Evolutionary conservation across 2,329 filamentous ascomycete species (phyloP).

Genomic region (Nemania sp.): DNA sequence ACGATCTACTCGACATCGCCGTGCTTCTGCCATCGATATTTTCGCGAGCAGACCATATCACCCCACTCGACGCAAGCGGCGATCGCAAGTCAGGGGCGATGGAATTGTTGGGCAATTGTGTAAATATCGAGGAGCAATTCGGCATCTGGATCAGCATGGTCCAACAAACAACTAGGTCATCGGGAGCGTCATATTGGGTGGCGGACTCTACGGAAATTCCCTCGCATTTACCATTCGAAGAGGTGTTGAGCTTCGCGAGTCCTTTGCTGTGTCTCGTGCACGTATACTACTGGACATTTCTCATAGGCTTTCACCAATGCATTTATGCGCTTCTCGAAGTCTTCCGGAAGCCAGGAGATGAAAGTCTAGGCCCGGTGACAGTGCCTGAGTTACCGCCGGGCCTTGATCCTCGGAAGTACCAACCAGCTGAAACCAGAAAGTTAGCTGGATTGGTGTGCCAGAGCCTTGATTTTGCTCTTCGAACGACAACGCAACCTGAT

Average conservation of each 20-base stretch:
- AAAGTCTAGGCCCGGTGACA: slow-evolving; percentile 54
- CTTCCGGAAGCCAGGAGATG: slow-evolving; percentile 59
- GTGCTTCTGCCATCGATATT: slow-evolving; percentile 62
- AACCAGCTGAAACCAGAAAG: slow-evolving; percentile 55
- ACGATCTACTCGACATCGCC: slow-evolving; percentile 65
- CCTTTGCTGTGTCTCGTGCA: slow-evolving; percentile 60
- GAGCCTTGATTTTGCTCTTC: slow-evolving; percentile 61
- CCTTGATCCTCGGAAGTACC: slow-evolving; percentile 58
- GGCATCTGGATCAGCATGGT: slow-evolving; percentile 59
- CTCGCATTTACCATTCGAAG: slow-evolving; percentile 58
- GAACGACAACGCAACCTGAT: slow-evolving; percentile 52
- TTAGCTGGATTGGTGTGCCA: slow-evolving; percentile 64
- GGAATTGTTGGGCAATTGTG: slow-evolving; percentile 61
- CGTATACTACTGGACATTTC: slow-evolving; percentile 66
- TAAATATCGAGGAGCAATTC: slow-evolving; percentile 62
- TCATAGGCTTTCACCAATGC: slow-evolving; percentile 62
- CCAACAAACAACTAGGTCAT: slow-evolving; percentile 39
- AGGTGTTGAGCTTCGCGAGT: slow-evolving; percentile 60
- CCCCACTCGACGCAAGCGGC: slow-evolving; percentile 55
- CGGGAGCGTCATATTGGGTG: slow-evolving; percentile 56
- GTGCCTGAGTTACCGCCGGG: slow-evolving; percentile 55
- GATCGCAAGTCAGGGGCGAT: slow-evolving; percentile 60
- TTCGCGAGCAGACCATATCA: slow-evolving; percentile 58
- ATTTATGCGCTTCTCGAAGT: slow-evolving; percentile 59
- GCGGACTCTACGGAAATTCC: slow-evolving; percentile 45